Percentiles rank a stretch among this genome's conserved stretches.
These are phyloP conservation scores for Candida saitoana DNA, from an alignment of 805 yeast species.

Conservation along the genomic window DNA sequence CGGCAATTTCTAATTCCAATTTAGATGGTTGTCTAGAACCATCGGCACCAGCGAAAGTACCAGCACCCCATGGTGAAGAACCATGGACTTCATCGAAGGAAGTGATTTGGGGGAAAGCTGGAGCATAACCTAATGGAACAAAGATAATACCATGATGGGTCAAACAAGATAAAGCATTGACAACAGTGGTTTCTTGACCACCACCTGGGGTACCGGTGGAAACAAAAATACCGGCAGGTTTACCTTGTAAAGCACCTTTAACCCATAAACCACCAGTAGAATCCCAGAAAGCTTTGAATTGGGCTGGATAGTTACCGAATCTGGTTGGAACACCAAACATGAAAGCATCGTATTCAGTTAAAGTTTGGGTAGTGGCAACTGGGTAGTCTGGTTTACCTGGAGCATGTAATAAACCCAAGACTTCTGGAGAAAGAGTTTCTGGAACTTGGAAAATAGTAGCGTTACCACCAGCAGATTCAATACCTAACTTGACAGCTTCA, in stretches of 20 bases:
- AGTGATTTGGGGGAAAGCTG: conserved; percentile 50
- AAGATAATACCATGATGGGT: conserved; percentile 79
- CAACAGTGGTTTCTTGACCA: conserved; percentile 73
- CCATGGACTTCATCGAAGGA: conserved; percentile 68
- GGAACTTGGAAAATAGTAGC: conserved; percentile 73
- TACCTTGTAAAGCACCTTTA: conserved; percentile 64
- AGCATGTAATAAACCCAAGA: conserved; percentile 56
- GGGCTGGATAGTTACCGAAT: conserved; percentile 78
- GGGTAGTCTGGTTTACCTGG: conserved; percentile 52
- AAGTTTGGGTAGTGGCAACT: conserved; percentile 54
- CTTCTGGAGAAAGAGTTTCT: conserved; percentile 65
- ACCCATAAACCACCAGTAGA: conserved; percentile 81
- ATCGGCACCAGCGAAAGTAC: conserved; percentile 70
- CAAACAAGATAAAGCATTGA: conserved; percentile 59
- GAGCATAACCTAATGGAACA: conserved; percentile 74
- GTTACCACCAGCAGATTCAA: conserved; percentile 60
- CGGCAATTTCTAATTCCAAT: conserved; percentile 60
- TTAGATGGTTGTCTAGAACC: conserved; percentile 68
- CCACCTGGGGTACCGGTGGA: conserved; percentile 77
- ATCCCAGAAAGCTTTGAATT: conserved; percentile 74
- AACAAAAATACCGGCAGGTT: conserved; percentile 68
- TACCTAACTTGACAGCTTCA: conserved; percentile 61
- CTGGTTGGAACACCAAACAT: conserved; percentile 85
- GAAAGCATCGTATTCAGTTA: conserved; percentile 70
- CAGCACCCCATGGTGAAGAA: conserved; percentile 86